phyloP scores from a whole-genome alignment of 108 stramenopile genomes.

The Pinguiococcus pyrenoidosus region DNA sequence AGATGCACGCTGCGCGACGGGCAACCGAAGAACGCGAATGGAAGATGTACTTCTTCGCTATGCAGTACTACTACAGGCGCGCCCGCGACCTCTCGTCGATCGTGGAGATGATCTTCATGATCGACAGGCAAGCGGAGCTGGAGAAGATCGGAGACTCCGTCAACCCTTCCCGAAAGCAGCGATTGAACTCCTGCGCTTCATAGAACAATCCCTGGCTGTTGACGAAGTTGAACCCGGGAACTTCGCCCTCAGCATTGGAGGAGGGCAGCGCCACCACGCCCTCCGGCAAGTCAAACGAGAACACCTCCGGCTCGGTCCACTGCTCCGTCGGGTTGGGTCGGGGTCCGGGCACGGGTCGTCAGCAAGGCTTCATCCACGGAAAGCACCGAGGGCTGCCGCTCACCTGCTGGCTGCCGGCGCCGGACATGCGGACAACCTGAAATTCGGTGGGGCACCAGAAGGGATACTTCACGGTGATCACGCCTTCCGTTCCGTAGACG shows the following conservation, averaged over 20 bases:
- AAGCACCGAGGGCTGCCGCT: too few relatives aligned
- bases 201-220: conserved; percentile 35
- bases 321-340: too few relatives aligned
- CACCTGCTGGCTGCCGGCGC: conserved; percentile 30
- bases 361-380: too few relatives aligned
- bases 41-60: too few relatives aligned
- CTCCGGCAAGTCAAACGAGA: conserved; percentile 24
- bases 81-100: conserved; percentile 12
- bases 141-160: conserved; percentile 28
- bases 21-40: too few relatives aligned
- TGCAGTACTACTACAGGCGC: too few relatives aligned
- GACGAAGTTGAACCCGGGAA: conserved; percentile 39
- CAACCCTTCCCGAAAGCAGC: conserved; percentile 29
- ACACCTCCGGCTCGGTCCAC: conserved; percentile 22
- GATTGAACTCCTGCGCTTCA: conserved; percentile 39
- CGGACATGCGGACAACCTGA: conserved; percentile 33
- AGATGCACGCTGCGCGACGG: too few relatives aligned
- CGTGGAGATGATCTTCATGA: conserved; percentile 30
- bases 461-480: conserved; percentile 36
- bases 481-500: conserved; percentile 32
- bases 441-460: conserved; percentile 43
- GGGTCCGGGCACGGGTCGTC: too few relatives aligned
- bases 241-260: too few relatives aligned
- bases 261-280: too few relatives aligned
- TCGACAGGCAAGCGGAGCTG: conserved; percentile 21